A percentile compares a stretch with the other conserved stretches of the same genome.
Evolutionary conservation across 805 yeast genomes (phyloP).

Genomic region (Kazachstania africana): DNA sequence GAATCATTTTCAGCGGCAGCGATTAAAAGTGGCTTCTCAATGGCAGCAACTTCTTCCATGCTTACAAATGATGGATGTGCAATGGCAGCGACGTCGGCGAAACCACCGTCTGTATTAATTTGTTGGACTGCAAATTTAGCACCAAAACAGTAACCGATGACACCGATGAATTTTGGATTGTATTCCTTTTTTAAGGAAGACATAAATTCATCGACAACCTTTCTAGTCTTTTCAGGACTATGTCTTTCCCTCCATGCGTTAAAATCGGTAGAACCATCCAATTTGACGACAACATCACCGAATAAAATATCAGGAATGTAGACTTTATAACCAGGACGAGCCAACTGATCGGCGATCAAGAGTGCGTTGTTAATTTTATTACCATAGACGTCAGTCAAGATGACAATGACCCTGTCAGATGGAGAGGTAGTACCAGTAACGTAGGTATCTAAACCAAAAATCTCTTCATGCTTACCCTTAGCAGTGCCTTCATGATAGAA

Average conservation of each 20-base stretch:
- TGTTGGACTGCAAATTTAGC: constrained; percentile 56
- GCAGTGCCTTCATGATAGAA: constrained; percentile 41
- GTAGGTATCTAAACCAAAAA: constrained; percentile 37
- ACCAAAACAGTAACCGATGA: constrained; percentile 78
- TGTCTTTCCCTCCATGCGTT: constrained; percentile 46
- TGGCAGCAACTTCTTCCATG: constrained; percentile 49
- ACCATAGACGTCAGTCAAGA: constrained; percentile 65
- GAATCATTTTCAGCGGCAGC: constrained; percentile 65
- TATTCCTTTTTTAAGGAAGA: constrained; percentile 31
- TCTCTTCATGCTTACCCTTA: constrained; percentile 30
- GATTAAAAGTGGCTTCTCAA: constrained; percentile 55
- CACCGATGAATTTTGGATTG: constrained; percentile 39
- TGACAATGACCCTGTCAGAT: constrained; percentile 41
- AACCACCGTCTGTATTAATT: constrained; percentile 24
- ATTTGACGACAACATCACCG: constrained; percentile 32
- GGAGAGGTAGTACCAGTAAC: constrained; percentile 33
- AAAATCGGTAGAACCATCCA: constrained; percentile 17
- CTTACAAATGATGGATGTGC: constrained; percentile 77
- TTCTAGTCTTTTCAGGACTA: constrained; percentile 34
- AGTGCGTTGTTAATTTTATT: constrained; percentile 41
- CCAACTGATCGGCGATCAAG: constrained; percentile 57
- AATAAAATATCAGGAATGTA: constrained; percentile 66
- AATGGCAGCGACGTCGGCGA: constrained; percentile 50
- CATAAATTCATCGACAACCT: constrained; percentile 39
- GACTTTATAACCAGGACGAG: constrained; percentile 50